Evolutionary conservation across 306 rosid species (phyloP), one percentile per base, ranked within the genome.

Genomic region (Ormosia semicastrata): DNA sequence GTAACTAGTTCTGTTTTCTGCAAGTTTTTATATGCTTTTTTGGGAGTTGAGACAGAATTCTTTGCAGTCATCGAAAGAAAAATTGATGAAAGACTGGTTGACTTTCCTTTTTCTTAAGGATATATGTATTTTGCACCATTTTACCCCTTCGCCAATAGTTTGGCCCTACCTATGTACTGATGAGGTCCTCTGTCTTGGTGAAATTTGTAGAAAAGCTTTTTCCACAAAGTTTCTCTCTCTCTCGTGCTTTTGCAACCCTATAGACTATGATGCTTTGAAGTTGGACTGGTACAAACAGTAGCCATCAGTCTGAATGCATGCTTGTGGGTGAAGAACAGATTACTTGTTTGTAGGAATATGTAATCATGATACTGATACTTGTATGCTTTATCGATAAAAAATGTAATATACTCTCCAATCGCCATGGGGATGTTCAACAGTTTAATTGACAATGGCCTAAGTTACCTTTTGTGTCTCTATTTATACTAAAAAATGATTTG

Each of bases 391-490:
- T 71, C 77, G 36, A 71, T 71, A 73, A 73, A 64, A 7, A 50
- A 68, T 47, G 40, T n/a, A 71, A 50, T 56, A 41, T 76, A 40
- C 70, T 67, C 29, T 70, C 43, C 44, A 44, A 68, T 71, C 57
- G 9, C 30, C 73, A n/a, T 58, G 59, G 65, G 60, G 41, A 73
- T 71, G 67, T 67, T 50, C 54, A 52, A 66, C 57, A 65, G 56
- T 66, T 76, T 15, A 58, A 49, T 85, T 46, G 68, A 72, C 56
- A 63, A 74, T 49, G 41, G 59, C 49, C 54, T 30, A 18, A 78
- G 68, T 69, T 76, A 29, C 65, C 40, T 56, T 71, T 44, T 64
- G 18, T 65, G 30, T 59, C 53, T 80, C 60, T 46, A 41, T 40
- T 71, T 71, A 10, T 40, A 54, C 59, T 39, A 37, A 33, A 47